Evolutionary conservation across 1,284 basidiomycete species (phyloP), one percentile per base, ranked within the genome.

Genomic region (Leccinum subrobustum): DNA sequence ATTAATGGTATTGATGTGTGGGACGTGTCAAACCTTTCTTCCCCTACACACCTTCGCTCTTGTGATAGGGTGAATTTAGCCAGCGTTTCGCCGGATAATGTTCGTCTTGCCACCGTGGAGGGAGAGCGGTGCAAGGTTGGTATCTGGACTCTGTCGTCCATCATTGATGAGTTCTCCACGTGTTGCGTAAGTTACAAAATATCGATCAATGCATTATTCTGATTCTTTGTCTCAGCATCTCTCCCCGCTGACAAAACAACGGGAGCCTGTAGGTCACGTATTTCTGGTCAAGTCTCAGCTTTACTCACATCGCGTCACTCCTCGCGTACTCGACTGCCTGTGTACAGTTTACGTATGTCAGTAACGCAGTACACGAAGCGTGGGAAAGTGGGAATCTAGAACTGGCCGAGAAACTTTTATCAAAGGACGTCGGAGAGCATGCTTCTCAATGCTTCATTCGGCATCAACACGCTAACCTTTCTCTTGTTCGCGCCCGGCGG

Each of bases 1-100:
- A 29, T 29, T 8, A 3, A 29, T 29, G 31, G 31, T 12, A 56
- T 65, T 25, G 63, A 62, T 20, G 35, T 67, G 7, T 67, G 65
- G 65, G 56, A 67, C 44, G 53, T 55, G 25, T 23, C 37, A 18
- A 4, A 16, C 6, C 11, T 29, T 8, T n/a, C 25, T 25, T 12
- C 44, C 6, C 1, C 11, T 4, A 29, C 50, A 37, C 55, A 31
- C 52, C 37, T 65, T 7, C 29, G 16, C 23, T 63, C 55, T 18
- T 29, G 33, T 16, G 23, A 25, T n/a, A 39, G 9, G 3, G 62
- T 31, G 4, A 1, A 16, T 14, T 33, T 33, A 0, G 56, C 50
- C 8, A n/a, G 48, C 11, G 54, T 64, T 18, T 65, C 64, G 3
- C 29, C 31, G 0, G 42, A 64, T 27, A 48, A 50, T 20, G 0